Percentiles rank a stretch among this genome's conserved stretches.
These are phyloP conservation scores for Colletotrichum scovillei DNA, from an alignment of 2,329 filamentous ascomycete genomes.

Conservation along the genomic window DNA sequence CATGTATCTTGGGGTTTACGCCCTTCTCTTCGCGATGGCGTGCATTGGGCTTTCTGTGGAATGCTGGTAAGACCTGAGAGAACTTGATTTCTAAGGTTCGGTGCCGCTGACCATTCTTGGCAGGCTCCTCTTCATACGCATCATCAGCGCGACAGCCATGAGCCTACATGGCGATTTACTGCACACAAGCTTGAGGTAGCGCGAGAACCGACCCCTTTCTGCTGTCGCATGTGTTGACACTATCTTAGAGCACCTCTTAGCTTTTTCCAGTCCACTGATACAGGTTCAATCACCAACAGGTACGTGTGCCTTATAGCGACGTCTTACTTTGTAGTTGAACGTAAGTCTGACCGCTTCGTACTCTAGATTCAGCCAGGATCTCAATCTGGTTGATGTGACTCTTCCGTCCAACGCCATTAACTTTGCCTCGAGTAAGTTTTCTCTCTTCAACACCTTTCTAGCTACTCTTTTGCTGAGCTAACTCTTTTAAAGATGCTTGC, in stretches of 20 bases:
- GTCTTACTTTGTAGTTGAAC: background rate
- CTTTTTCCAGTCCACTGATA: slow-evolving; percentile 18
- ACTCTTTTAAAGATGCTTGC: background rate
- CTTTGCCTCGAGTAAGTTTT: background rate
- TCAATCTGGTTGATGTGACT: slow-evolving; percentile 1
- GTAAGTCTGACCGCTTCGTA: background rate
- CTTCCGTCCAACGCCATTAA: slow-evolving; percentile 2
- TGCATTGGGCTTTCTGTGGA: background rate
- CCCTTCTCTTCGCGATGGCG: background rate
- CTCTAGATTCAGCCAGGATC: slow-evolving; percentile 4
- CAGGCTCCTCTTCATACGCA: slow-evolving; percentile 18
- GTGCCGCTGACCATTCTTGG: background rate
- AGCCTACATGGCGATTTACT: slow-evolving; percentile 10
- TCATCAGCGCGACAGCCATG: slow-evolving; percentile 8
- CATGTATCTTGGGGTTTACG: slow-evolving; percentile 19
- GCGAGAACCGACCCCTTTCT: too few relatives aligned
- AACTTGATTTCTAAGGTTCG: background rate
- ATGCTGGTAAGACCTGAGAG: background rate
- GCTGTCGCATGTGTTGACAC: background rate
- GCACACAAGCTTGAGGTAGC: slow-evolving; percentile 1
- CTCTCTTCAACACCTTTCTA: background rate
- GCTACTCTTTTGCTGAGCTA: background rate
- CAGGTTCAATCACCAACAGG: slow-evolving; percentile 5
- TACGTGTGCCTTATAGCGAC: background rate
- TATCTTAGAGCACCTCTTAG: background rate